Evolutionary conservation across 208 protist genomes (phyloP), one percentile per base, ranked within the genome.

Genomic region (Leishmania lainsoni): DNA sequence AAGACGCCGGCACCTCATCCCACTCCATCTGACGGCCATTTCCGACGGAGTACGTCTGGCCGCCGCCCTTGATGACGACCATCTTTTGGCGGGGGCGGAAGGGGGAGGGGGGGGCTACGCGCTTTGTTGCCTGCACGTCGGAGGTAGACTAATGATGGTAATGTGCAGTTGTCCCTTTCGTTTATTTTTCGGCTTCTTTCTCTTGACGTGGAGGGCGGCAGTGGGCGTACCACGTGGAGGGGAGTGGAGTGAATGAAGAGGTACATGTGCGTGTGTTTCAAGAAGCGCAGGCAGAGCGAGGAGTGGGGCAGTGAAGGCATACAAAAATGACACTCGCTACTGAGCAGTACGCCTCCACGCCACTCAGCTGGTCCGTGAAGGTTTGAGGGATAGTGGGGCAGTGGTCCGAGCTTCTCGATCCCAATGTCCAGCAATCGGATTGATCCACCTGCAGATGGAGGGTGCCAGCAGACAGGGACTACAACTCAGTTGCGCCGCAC

Each of bases 21-120:
- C 93, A 96, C 65, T 91, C 83, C 84, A 96, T 89, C 77, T 93
- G 81, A n/a, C 87, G 82, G 0, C 93, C 93, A 79, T 93, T 96
- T 35, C 91, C 88, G 52, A 96, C 88, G 56, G 83, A 72, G 79
- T 96, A 96, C 59, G 93, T 91, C 84, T 87, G 75, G 4, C 93
- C 93, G n/a, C 90, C 90, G 29, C 93, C 93, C 73, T 96, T 96
- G 65, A 96, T 72, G 45, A 93, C 87, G 14, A 96, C 93, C 93
- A 96, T 96, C 12, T 4, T 10, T 10, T 14, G n/a, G 8, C 32
- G 65, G 65, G 63, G 14, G 63, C 35, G 35, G 35, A 26, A 87
- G 35, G 76, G 78, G 66, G 59, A 68, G n/a, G 10, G 75, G 63
- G 77, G 8, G 20, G 10, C 9, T 29, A 56, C n/a, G 22, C 56